Percentiles rank a stretch among this genome's conserved stretches.
These are phyloP conservation scores for Dispira parvispora DNA, from an alignment of 192 early-diverging fungal genomes.

Conservation along the genomic window DNA sequence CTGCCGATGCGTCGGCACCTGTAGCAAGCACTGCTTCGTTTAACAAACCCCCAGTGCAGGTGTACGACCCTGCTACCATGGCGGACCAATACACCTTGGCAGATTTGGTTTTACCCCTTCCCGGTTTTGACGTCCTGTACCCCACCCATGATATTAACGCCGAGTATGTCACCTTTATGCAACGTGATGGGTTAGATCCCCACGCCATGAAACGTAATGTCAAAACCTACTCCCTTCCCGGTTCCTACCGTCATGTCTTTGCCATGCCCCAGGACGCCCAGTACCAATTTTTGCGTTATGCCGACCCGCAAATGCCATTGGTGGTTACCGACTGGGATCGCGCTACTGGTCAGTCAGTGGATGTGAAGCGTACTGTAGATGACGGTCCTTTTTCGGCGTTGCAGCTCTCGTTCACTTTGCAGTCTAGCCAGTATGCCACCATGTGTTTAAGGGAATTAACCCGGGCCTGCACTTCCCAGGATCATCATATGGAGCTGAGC, in stretches of 20 bases:
- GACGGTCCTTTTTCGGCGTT: slow-evolving; percentile 58
- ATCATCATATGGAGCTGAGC: slow-evolving; percentile 28
- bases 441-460: slow-evolving; percentile 91
- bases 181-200: slow-evolving; percentile 51
- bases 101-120: slow-evolving; percentile 87
- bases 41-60: slow-evolving; percentile 16
- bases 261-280: slow-evolving; percentile 37
- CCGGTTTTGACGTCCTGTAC: slow-evolving; percentile 62
- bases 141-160: slow-evolving; percentile 54
- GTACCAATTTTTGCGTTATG: slow-evolving; percentile 47
- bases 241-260: slow-evolving; percentile 47
- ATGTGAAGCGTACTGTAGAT: slow-evolving; percentile 16
- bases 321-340: slow-evolving; percentile 44
- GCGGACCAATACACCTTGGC: slow-evolving; percentile 48
- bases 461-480: slow-evolving; percentile 39
- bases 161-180: slow-evolving; percentile 55
- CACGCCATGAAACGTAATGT: slow-evolving; percentile 37
- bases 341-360: slow-evolving; percentile 29
- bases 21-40: not conserved
- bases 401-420: slow-evolving; percentile 58
- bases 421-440: slow-evolving; percentile 81
- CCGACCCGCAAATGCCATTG: slow-evolving; percentile 38
- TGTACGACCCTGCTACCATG: slow-evolving; percentile 51
- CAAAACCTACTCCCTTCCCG: slow-evolving; percentile 44
- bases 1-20: not conserved